Base-by-base conservation (phyloP, 768 basidiomycete species). In the Calocybe indica region DNA sequence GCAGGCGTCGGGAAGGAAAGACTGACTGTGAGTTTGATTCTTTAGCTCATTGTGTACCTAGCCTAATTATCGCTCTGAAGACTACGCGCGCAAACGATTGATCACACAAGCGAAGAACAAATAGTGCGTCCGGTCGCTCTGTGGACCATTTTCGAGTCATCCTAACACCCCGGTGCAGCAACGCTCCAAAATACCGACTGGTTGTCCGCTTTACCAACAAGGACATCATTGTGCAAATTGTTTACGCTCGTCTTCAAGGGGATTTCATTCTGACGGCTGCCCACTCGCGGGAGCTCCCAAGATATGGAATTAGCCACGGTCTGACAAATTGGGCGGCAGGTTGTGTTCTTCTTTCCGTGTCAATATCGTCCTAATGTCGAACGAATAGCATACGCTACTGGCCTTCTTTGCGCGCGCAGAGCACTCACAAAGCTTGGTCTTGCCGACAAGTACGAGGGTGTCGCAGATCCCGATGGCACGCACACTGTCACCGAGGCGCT, bases 31-130 rank as follows among this genome's bases (percentile, higher is more conserved):
- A 59, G 83, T 68, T 33, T n/a, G 13, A 15, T 30, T 40, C 11
- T 11, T 44, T 38, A 11, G 5, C 41, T 22, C n/a, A 32, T 32
- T n/a, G 13, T 32, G 33, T 35, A 2, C 43, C 38, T 54, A 57
- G 14, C 59, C 29, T 54, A 32, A 51, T 54, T 46, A 45, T 7
- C n/a, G 46, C 34, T 45, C 31, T 15, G 7, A 55, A 92, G 90
- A 98, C 80, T 97, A 98, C 61, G 96, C 96, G 55, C 90, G 96
- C 58, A 96, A 97, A 76, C 85, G 94, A 57, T 82, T 99, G 47
- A 83, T 98, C 55, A 83, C 90, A 50, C 96, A 99, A 79, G 93
- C 96, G 50, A 99, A 99, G 81, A 98, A 97, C 84, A 98, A 98
- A 78, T 98, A 96, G 86, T 88, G 64, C 32, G 82, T 69, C 3